These are phyloP conservation scores for Xerocomellus amylosporus DNA, from an alignment of 768 basidiomycete species.

Conservation along the genomic window DNA sequence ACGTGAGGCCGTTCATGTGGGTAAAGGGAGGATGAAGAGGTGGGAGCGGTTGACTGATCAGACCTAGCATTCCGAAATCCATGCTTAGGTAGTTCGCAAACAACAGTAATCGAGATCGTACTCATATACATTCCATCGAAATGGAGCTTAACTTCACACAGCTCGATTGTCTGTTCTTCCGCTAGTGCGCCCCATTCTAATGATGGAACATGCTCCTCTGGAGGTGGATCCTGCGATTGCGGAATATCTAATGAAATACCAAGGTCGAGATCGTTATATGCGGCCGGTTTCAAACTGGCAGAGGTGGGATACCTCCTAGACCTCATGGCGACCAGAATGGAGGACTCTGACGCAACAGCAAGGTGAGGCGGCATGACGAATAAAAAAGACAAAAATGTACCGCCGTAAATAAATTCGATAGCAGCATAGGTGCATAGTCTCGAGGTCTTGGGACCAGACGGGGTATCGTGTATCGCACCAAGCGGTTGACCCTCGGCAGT, in stretches of 20 bases:
- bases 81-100: slow-evolving; percentile 2
- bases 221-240: slow-evolving; percentile 8
- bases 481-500: slow-evolving; percentile 35
- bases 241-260: slow-evolving; percentile 27
- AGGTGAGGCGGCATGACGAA: not conserved
- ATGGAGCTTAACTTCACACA: slow-evolving; percentile 57
- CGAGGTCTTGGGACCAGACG: slow-evolving; percentile 37
- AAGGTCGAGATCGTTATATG: slow-evolving; percentile 45
- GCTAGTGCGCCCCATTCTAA: slow-evolving; percentile 53
- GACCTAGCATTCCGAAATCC: slow-evolving; percentile 28
- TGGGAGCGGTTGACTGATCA: slow-evolving; percentile 44
- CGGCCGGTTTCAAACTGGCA: slow-evolving; percentile 25
- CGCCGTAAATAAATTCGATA: slow-evolving; percentile 59
- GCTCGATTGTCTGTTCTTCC: slow-evolving; percentile 57
- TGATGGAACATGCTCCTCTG: slow-evolving; percentile 25
- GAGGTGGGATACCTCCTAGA: slow-evolving; percentile 48
- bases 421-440: slow-evolving; percentile 55
- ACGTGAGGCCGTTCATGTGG: slow-evolving; percentile 43
- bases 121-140: slow-evolving; percentile 46
- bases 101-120: slow-evolving; percentile 28
- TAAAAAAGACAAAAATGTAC: slow-evolving; percentile 29
- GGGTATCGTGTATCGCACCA: slow-evolving; percentile 29
- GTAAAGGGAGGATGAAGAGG: slow-evolving; percentile 40
- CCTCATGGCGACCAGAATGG: slow-evolving; percentile 62
- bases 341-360: slow-evolving; percentile 40